Evolutionary conservation across 495 filamentous ascomycete genomes (phyloP), one percentile per base, ranked within the genome.

Genomic region (Glonium stellatum): DNA sequence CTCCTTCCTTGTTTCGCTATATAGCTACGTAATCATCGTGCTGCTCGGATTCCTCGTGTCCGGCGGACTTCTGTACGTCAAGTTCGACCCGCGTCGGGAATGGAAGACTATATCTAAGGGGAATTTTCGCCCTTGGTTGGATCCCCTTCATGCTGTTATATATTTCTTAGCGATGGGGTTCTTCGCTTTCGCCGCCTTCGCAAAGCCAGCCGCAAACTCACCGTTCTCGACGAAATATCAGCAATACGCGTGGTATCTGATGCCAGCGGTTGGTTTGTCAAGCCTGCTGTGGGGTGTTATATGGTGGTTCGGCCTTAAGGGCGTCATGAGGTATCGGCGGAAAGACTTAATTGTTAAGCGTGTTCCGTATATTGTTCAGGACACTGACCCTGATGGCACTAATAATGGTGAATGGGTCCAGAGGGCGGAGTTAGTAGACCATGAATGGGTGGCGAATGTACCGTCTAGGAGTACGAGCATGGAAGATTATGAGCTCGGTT

Each of bases 81-180:
- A 51, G 9, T 57, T 58, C 54, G 39, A 13, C 39, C 4, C 4
- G 10, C 18, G 12, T 44, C 39, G 12, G 18, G 18, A 63, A n/a
- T 71, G 70, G 70, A 44, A 36, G 0, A 41, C 42, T 1, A 63
- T 47, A 3, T 18, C 13, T 4, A 11, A 42, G 34, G 50, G 0
- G 63, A 44, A 62, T 13, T 71, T 67, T 55, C 55, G 56, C 6
- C 59, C 67, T 10, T 69, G 65, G 64, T 55, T 64, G 6, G 66
- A 64, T 5, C 67, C 71, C 0, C 31, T 62, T 3, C 63, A 62
- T 51, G 60, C 51, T 13, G 63, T 72, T 27, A 62, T 71, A 53
- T 67, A 70, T 57, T 57, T 50, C 21, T n/a, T 34, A 13, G 55
- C 48, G 4, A 57, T 60, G 46, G 54, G 19, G 34, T 67, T 64